Percentiles rank a stretch among this genome's conserved stretches.
Conservation (phyloP, 805 yeast species). For the Metschnikowia matae region DNA sequence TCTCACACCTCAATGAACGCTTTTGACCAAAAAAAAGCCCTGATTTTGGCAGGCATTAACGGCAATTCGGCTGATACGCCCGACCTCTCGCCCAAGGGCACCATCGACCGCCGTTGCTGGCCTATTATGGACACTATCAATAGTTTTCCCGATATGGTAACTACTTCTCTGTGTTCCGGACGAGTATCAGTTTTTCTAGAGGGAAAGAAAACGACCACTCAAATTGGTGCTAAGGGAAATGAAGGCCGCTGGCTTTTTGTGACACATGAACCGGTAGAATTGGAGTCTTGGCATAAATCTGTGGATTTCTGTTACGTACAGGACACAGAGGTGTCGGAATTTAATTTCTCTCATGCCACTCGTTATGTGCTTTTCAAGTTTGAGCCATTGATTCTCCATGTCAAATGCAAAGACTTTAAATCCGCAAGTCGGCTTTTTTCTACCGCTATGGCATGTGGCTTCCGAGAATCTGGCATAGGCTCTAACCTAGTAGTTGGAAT, state of each 20-base stretch:
- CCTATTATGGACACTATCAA: conserved; percentile 73
- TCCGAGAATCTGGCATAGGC: conserved; percentile 84
- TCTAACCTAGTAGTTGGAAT: conserved; percentile 74
- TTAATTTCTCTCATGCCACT: conserved; percentile 1
- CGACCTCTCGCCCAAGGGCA: conserved; percentile 84
- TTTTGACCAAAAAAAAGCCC: conserved; percentile 62
- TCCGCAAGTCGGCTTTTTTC: conserved; percentile 62
- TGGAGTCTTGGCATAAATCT: conserved; percentile 46
- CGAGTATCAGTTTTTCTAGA: conserved; percentile 79
- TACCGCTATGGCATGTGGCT: conserved; percentile 79
- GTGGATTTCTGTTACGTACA: conserved; percentile 19
- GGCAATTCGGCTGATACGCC: conserved; percentile 40
- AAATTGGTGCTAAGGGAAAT: conserved; percentile 78
- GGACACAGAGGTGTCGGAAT: neutral
- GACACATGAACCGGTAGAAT: conserved; percentile 54
- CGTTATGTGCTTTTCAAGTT: conserved; percentile 71
- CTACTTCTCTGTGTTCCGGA: conserved; percentile 88
- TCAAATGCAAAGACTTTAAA: conserved; percentile 61
- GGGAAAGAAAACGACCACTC: conserved; percentile 50
- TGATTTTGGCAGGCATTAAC: conserved; percentile 50
- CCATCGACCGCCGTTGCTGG: conserved; percentile 68
- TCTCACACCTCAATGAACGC: conserved; percentile 34
- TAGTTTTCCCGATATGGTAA: conserved; percentile 60
- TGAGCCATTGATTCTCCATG: conserved; percentile 83
- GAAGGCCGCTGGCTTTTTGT: conserved; percentile 84